Evolutionary conservation across 2,329 filamentous ascomycete genomes (phyloP), one percentile per base, ranked within the genome.

Genomic region (Neofusicoccum sp.): DNA sequence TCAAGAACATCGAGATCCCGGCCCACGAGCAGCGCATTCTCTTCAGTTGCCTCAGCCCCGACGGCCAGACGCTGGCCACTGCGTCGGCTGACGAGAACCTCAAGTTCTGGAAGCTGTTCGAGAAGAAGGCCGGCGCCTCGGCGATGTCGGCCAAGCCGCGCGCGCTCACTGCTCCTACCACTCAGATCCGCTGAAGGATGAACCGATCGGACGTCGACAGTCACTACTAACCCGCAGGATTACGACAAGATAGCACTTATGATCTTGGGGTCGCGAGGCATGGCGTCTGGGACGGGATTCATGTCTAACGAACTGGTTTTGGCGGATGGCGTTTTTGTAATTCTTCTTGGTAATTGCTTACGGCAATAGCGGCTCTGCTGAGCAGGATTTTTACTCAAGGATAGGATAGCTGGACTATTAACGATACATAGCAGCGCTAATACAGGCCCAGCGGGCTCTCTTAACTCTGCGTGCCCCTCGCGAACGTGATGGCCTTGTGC

Each of bases 51-150:
- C 86, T 99, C 68, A 97, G 92, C 80, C 95, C 95, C 3, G 95
- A 99, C 71, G 95, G 95, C 57, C 95, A 99, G 81, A 96, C 97
- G 87, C 86, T 99, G 60, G 95, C 95, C 54, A 99, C 95, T 56
- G 93, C 95, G 63, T 89, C 93, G 68, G 93, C 93, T 38, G 95
- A 99, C 71, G 95, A 99, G 83, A 93, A 89, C 73, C 84, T 99
- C 76, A 99, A 99, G 82, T 99, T 99, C 84, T 99, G 95, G 95
- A 99, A 99, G 87, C 84, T 99, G 69, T 99, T 99, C 72, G 95
- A 99, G 84, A 97, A 96, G 86, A 98, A 97, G 86, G 82, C 93
- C 16, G 92, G 91, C 62, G 33, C 31, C 12, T 31, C 59, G 12
- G 33, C 16, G 11, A 20, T 48, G 41, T 48, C 59, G 12, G 49